Base-by-base conservation (phyloP, 2,329 filamentous ascomycete genomes). In the Claviceps humidiphila region DNA sequence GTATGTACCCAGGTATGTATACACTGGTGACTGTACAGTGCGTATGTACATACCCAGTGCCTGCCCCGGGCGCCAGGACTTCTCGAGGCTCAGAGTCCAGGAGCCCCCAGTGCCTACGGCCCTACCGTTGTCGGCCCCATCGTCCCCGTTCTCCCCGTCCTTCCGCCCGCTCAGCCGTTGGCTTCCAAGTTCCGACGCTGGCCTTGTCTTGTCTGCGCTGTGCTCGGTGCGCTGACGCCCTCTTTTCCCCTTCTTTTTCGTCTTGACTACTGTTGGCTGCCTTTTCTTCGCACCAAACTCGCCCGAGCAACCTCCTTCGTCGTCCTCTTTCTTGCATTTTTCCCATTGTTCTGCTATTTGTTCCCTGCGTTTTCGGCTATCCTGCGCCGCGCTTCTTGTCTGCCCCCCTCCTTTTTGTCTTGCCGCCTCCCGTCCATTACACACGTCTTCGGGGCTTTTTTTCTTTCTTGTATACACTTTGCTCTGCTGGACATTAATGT, bases 401-500 rank as follows among this genome's bases (percentile, higher is more conserved):
- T 20, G 9, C 7, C 16, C 34, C 34, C 42, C 20, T 24, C 24
- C 22, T 30, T 24, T 20, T 16, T 22, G 3, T 45, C 22, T 4
- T 45, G 4, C 14, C 4, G 43, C 40, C n/a, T 20, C n/a, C n/a
- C 11, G 13, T 22, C 20, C 41, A 43, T 43, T 20, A 42, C n/a
- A 43, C 17, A 43, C 41, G 41, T 43, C 41, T 24, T 22, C 20
- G 20, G 30, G 11, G n/a, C 16, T 39, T 24, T 16, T 40, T 16
- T n/a, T 13, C 14, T 41, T 20, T 54, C 37, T 34, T 39, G 45
- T 51, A 42, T 38, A 37, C 14, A 22, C 39, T 30, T 54, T 53
- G 57, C 55, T 60, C 56, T 53, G 57, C 56, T 61, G 56, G 60
- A 65, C 54, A 66, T 66, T 62, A 66, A 66, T 66, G 65, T 67